Percentiles rank a stretch among this genome's conserved stretches.
Evolutionary conservation across 2,329 filamentous ascomycete genomes (phyloP).

Genomic region (Tothia fuscella): DNA sequence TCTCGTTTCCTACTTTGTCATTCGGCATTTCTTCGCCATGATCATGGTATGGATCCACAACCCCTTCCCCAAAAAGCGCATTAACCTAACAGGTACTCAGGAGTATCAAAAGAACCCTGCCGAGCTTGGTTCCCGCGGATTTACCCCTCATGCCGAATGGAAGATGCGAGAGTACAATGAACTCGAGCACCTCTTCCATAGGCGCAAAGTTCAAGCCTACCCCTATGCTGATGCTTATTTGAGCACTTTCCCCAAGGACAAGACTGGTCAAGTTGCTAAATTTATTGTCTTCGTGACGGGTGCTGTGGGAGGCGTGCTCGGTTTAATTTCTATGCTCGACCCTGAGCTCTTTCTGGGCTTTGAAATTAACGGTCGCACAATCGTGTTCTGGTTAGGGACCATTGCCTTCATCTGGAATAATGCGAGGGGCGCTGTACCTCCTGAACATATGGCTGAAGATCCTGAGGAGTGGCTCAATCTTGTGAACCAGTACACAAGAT

Average conservation of each 20-base stretch:
- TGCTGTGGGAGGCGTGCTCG: constrained; percentile 74
- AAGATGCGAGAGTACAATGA: constrained; percentile 99
- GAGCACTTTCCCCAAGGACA: constrained; percentile 92
- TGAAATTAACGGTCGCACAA: constrained; percentile 78
- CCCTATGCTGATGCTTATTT: constrained; percentile 87
- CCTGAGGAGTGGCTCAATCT: constrained; percentile 79
- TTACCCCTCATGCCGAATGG: constrained; percentile 91
- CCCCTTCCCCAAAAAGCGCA: not conserved
- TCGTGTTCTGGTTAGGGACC: constrained; percentile 78
- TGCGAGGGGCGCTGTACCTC: constrained; percentile 70
- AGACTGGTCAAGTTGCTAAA: constrained; percentile 71
- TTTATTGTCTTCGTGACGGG: constrained; percentile 83
- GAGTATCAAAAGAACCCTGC: constrained; percentile 93
- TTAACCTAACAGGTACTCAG: constrained; percentile 29
- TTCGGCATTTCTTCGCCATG: constrained; percentile 89
- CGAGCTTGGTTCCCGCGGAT: constrained; percentile 75
- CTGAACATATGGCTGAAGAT: constrained; percentile 75
- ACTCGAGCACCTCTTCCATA: constrained; percentile 79
- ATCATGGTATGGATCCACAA: constrained; percentile 55
- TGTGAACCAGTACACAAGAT: constrained; percentile 88
- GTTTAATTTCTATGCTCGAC: constrained; percentile 73
- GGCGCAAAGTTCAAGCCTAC: constrained; percentile 85
- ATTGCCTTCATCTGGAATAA: constrained; percentile 75
- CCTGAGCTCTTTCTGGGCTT: constrained; percentile 85
- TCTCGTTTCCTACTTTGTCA: constrained; percentile 71